These are phyloP conservation scores for Bipolaris zeicola DNA, from an alignment of 2,329 filamentous ascomycete genomes.

Conservation along the genomic window DNA sequence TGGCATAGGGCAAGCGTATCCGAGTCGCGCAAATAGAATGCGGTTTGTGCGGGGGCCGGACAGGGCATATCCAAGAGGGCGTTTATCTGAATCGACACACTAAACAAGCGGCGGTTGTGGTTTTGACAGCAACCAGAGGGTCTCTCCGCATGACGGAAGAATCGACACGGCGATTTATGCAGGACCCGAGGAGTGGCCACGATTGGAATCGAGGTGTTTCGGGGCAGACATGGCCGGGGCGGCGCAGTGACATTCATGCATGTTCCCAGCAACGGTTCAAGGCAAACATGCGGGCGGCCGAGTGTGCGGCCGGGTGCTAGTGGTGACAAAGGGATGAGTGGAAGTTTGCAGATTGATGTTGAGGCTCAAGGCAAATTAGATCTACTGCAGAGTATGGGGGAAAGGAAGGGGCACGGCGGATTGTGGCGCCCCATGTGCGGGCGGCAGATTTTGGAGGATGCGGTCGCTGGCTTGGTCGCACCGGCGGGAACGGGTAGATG, in stretches of 20 bases:
- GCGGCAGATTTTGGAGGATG: not conserved
- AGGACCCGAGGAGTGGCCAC: constrained; percentile 6
- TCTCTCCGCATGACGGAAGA: not conserved
- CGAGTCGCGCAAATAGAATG: constrained; percentile 1
- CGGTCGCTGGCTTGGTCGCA: not conserved
- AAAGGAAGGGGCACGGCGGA: not conserved
- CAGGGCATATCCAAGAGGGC: not conserved
- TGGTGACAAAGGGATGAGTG: not conserved
- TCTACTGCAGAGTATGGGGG: not conserved
- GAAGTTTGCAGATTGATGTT: not conserved
- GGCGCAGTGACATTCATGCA: not conserved
- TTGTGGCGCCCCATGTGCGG: not conserved
- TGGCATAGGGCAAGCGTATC: constrained; percentile 6
- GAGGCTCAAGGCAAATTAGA: not conserved
- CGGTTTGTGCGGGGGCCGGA: not conserved
- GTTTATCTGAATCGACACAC: constrained; percentile 4
- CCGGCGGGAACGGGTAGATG: not conserved
- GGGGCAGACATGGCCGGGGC: constrained; percentile 1
- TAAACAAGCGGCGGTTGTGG: constrained; percentile 9
- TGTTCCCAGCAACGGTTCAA: not conserved
- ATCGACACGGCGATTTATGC: constrained; percentile 6
- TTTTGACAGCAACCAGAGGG: constrained; percentile 11
- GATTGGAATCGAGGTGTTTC: constrained; percentile 4
- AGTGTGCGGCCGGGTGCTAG: not conserved
- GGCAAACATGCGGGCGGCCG: not conserved